Evolutionary conservation across 768 basidiomycete species (phyloP), one percentile per base, ranked within the genome.

Genomic region (Floccularia luteovirens): DNA sequence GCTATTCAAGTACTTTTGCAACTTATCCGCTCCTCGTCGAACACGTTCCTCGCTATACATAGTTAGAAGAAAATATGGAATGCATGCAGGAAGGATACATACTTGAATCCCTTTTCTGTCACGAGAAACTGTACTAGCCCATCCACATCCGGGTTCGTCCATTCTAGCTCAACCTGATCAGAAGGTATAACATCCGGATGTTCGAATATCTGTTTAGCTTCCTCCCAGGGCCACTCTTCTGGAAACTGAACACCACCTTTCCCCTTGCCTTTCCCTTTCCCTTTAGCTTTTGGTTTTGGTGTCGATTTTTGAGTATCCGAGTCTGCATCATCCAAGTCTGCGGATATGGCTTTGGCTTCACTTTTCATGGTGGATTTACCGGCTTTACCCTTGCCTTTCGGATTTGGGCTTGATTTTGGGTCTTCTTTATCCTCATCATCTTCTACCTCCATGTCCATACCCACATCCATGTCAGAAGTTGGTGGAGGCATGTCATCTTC

Each of bases 81-180:
- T 8, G 8, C 27, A 28, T 8, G 13, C 19, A 36, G 41, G 32
- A 35, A 20, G 43, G 41, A 42, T 23, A 64, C 82, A 42, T 48
- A 96, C 94, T 84, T 94, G 79, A 99, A 99, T 4, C 96, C 96
- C 57, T 99, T 98, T 55, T 97, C 88, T 25, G 64, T 79, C 12
- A 97, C 93, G 17, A 99, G 59, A 63, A 98, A 99, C 32, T 97
- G 77, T 3, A 99, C 81, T 3, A 99, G 70, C 5, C 93, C 94
- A 5, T 97, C 92, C 1, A 92, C 67, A 48, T 99, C 91, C 1
- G 96, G 96, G 44, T 74, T 74, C 42, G 79, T 88, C 96, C 96
- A 99, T 49, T 94, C 92, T 30, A 98, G 71, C 91, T 96, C 87
- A 19, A 97, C 57, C 50, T 97, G 73, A 34, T 82, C 79, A 2